phyloP scores from a whole-genome alignment of 2,329 filamentous ascomycete species.

The Paracoccidioides lutzii region DNA sequence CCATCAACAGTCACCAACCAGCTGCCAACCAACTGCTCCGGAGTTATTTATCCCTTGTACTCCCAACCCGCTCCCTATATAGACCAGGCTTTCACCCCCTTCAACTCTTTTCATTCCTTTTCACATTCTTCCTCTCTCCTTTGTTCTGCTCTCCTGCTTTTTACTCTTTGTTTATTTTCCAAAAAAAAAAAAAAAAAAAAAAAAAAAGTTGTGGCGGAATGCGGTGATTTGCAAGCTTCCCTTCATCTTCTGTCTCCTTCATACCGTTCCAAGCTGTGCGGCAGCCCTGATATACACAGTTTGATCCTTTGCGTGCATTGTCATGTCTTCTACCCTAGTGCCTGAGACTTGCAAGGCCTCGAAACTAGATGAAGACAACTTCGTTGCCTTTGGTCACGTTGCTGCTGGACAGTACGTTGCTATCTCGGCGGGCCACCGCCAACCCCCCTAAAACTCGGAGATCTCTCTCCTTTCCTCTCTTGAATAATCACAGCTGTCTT shows the following conservation, averaged over 20 bases:
- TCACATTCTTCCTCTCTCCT: background rate
- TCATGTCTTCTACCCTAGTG: constrained; percentile 23
- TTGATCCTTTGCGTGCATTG: background rate
- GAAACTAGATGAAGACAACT: constrained; percentile 26
- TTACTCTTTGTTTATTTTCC: no score
- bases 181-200: no score
- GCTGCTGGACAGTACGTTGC: constrained; percentile 40
- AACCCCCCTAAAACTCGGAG: no score
- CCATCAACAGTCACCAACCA: no score
- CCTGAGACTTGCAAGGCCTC: constrained; percentile 22
- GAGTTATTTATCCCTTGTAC: no score
- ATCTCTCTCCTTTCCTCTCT: no score
- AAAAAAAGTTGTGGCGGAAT: no score
- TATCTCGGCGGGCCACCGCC: background rate
- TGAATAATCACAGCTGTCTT: no score
- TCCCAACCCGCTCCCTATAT: no score
- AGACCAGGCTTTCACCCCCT: no score
- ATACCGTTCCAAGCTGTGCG: no score
- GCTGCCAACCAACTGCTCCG: no score
- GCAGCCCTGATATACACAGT: background rate
- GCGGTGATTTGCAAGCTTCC: background rate
- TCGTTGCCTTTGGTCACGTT: constrained; percentile 34
- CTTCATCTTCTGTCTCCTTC: background rate
- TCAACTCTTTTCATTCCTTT: background rate
- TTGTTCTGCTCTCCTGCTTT: background rate